phyloP scores from a whole-genome alignment of 2,329 filamentous ascomycete species.

The Hysterium pulicare region DNA sequence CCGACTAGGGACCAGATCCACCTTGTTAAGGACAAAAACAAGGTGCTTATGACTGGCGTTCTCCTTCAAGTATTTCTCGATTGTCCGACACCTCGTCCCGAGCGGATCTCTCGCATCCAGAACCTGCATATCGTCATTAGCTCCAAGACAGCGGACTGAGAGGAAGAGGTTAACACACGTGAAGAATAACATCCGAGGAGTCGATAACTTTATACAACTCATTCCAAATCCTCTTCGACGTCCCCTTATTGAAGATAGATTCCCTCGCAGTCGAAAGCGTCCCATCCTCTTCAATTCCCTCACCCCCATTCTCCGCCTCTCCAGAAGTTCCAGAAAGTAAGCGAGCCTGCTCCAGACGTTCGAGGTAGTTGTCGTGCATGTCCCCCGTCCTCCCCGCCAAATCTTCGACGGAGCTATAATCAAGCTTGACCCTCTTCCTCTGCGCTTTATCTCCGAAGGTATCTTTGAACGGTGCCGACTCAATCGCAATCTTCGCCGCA shows the following conservation, averaged over 20 bases:
- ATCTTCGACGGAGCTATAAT: constrained; percentile 76
- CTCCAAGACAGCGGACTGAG: too few species aligned
- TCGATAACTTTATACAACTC: constrained; percentile 94
- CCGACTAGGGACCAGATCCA: constrained; percentile 85
- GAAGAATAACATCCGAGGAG: constrained; percentile 93
- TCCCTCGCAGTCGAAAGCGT: constrained; percentile 46
- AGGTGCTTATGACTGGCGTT: constrained; percentile 97
- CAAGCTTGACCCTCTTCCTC: constrained; percentile 86
- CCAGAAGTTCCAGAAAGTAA: constrained; percentile 69
- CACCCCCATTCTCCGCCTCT: constrained; percentile 43
- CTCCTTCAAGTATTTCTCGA: constrained; percentile 89
- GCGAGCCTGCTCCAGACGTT: constrained; percentile 74
- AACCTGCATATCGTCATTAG: too few species aligned
- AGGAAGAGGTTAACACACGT: too few species aligned
- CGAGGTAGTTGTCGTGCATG: constrained; percentile 77
- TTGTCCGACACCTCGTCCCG: constrained; percentile 82
- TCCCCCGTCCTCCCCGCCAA: constrained; percentile 75
- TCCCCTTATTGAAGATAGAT: constrained; percentile 89
- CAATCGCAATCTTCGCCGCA: constrained; percentile 88
- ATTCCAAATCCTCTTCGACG: constrained; percentile 80
- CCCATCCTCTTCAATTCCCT: constrained; percentile 35
- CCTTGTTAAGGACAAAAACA: constrained; percentile 85
- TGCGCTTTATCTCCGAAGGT: constrained; percentile 94
- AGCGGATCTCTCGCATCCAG: constrained; percentile 85
- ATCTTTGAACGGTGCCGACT: constrained; percentile 78